Evolutionary conservation across 1,284 basidiomycete species (phyloP).

Genomic region (Ceraceosorus bombacis): DNA sequence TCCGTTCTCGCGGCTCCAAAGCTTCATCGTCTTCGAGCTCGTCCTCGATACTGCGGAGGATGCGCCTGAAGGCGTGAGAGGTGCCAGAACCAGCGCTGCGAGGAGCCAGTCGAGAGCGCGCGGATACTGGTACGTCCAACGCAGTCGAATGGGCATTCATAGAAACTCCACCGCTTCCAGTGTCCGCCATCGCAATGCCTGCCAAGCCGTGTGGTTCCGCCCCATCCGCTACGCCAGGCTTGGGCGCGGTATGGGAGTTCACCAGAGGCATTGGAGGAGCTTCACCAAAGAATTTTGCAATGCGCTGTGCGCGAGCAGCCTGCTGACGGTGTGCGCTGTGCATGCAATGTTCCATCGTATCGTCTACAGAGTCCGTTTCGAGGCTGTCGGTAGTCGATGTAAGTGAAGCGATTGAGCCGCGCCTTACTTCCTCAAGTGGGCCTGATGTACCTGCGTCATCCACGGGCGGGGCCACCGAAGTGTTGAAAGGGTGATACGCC

Average conservation of each 20-base stretch:
- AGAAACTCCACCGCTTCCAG: too few relatives aligned
- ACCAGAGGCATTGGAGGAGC: background rate
- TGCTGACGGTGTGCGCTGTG: constrained; percentile 1
- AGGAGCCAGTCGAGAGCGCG: background rate
- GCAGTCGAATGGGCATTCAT: background rate
- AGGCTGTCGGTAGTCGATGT: background rate
- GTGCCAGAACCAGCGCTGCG: background rate
- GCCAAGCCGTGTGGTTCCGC: too few relatives aligned
- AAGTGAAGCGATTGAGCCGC: background rate
- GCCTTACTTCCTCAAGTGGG: too few relatives aligned
- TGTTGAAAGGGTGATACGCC: too few relatives aligned
- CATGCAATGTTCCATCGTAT: background rate
- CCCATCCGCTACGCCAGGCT: too few relatives aligned
- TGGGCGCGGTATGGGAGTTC: background rate
- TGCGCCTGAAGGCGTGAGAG: background rate
- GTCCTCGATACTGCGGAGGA: background rate
- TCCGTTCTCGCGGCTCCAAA: background rate
- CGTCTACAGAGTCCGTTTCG: background rate
- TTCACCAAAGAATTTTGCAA: background rate
- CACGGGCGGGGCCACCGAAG: too few relatives aligned
- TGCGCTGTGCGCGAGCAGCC: background rate
- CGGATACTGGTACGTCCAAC: background rate
- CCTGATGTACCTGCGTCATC: too few relatives aligned
- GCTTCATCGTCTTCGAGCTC: background rate
- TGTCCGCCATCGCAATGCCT: too few relatives aligned